A percentile compares a stretch with the other conserved stretches of the same genome.
Conservation (phyloP, 2,329 filamentous ascomycete genomes). For the Ophiocordyceps camponoti-saundersi region DNA sequence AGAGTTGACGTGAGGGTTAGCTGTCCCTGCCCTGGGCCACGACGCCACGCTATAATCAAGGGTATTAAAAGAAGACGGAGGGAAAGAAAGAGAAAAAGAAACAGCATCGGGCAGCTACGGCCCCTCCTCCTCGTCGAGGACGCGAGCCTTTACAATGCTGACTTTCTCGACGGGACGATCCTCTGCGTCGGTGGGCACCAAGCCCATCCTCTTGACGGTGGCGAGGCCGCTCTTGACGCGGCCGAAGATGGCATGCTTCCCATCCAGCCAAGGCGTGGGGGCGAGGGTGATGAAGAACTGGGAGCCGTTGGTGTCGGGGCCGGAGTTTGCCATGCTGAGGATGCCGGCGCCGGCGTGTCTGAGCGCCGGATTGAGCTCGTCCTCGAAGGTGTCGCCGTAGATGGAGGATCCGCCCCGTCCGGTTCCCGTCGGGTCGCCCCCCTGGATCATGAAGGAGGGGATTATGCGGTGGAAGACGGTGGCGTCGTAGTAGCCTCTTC, state of each 20-base stretch:
- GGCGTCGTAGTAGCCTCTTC: constrained; percentile 74
- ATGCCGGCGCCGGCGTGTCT: constrained; percentile 89
- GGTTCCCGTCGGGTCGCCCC: constrained; percentile 84
- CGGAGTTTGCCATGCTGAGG: constrained; percentile 92
- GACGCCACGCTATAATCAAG: neutral
- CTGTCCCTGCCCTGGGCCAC: neutral
- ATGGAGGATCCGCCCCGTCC: constrained; percentile 79
- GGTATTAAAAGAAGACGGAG: too few relatives aligned
- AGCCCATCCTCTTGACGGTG: constrained; percentile 72
- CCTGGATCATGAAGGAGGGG: constrained; percentile 90
- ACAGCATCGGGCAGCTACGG: neutral
- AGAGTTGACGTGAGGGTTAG: neutral
- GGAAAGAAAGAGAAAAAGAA: neutral
- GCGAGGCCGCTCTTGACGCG: constrained; percentile 70
- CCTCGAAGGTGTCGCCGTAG: constrained; percentile 85
- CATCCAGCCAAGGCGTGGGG: constrained; percentile 89
- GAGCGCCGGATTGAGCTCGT: constrained; percentile 64
- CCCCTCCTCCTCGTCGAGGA: constrained; percentile 41
- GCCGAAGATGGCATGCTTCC: constrained; percentile 94
- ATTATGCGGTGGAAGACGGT: constrained; percentile 90
- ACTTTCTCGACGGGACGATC: constrained; percentile 72
- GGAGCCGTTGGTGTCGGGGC: constrained; percentile 81
- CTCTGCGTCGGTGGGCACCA: constrained; percentile 67
- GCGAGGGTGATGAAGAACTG: constrained; percentile 95
- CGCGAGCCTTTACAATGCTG: constrained; percentile 55